phyloP scores from a whole-genome alignment of 2,329 filamentous ascomycete genomes.

The Fusarium austroafricanum region DNA sequence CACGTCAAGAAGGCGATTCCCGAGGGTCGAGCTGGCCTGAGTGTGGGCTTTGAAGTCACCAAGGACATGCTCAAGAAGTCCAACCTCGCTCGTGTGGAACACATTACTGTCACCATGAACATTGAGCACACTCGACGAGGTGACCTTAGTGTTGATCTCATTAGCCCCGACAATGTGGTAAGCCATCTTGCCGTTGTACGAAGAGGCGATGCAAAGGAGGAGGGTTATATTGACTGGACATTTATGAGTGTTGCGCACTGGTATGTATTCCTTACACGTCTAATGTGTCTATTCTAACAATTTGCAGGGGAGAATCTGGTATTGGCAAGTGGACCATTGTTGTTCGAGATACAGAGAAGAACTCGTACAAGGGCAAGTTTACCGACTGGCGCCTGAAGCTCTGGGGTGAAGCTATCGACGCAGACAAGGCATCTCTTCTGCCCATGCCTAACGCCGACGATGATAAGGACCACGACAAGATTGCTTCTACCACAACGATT shows the following conservation, averaged over 20 bases:
- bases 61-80: constrained; percentile 81
- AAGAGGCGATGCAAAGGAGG: constrained; percentile 70
- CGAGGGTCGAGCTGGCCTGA: constrained; percentile 82
- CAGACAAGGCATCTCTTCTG: constrained; percentile 75
- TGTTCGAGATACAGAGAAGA: constrained; percentile 84
- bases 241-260: constrained; percentile 99
- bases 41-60: constrained; percentile 85
- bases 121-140: constrained; percentile 87
- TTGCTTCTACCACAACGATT: constrained; percentile 64
- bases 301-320: constrained; percentile 82
- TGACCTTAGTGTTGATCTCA: constrained; percentile 90
- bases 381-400: constrained; percentile 93
- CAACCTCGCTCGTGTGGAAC: constrained; percentile 89
- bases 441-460: constrained; percentile 87
- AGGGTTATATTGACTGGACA: constrained; percentile 93
- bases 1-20: constrained; percentile 89
- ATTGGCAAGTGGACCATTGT: constrained; percentile 91
- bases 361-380: constrained; percentile 81
- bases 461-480: constrained; percentile 81
- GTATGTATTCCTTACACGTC: constrained; percentile 60
- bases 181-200: constrained; percentile 86
- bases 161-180: constrained; percentile 83
- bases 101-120: constrained; percentile 98
- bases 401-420: constrained; percentile 90
- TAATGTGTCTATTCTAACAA: constrained; percentile 46